Percentiles rank a stretch among this genome's conserved stretches.
Evolutionary conservation across 768 basidiomycete genomes (phyloP).

Genomic region (Collybiopsis confluens): DNA sequence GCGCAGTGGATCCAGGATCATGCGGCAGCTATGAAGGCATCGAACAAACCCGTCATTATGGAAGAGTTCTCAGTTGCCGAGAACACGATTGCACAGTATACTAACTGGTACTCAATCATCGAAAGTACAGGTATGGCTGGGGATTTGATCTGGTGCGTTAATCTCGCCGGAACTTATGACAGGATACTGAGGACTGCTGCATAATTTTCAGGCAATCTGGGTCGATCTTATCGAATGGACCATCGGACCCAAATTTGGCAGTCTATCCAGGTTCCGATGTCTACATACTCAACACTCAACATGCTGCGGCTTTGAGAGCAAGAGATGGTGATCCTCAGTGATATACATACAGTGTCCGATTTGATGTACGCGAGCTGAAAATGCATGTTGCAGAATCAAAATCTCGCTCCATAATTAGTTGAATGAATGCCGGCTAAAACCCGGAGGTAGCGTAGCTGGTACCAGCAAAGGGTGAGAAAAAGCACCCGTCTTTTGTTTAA

Average conservation of each 20-base stretch:
- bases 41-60: conserved; percentile 58
- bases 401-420: too few species aligned
- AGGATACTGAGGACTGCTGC: too few species aligned
- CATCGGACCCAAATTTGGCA: conserved; percentile 37
- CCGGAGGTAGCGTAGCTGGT: too few species aligned
- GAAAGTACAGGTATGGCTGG: conserved; percentile 52
- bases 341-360: background rate
- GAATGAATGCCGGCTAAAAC: too few species aligned
- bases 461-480: too few species aligned
- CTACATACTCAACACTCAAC: conserved; percentile 28
- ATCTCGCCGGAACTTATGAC: too few species aligned
- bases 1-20: conserved; percentile 63
- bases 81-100: conserved; percentile 26
- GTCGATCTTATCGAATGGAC: conserved; percentile 15
- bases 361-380: too few species aligned
- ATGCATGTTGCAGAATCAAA: too few species aligned
- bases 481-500: too few species aligned
- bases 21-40: conserved; percentile 41
- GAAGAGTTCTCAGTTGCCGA: conserved; percentile 30
- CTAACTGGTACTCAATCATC: conserved; percentile 49
- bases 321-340: conserved; percentile 15
- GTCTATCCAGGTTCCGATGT: conserved; percentile 37
- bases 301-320: conserved; percentile 36
- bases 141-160: conserved; percentile 51
- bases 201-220: conserved; percentile 22